These are phyloP conservation scores for Veloboletus limbatus DNA, from an alignment of 1,284 basidiomycete species.

Conservation along the genomic window DNA sequence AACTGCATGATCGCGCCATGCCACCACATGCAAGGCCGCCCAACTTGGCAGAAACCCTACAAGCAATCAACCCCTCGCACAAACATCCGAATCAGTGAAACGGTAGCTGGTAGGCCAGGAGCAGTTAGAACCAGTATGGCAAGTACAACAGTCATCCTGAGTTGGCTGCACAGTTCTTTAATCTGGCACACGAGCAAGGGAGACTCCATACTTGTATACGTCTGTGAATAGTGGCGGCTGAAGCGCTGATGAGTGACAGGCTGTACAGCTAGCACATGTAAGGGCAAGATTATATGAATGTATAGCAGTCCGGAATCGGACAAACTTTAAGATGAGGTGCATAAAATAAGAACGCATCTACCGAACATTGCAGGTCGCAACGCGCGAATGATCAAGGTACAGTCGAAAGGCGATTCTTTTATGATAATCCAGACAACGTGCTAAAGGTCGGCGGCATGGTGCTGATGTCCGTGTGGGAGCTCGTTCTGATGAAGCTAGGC, in stretches of 20 bases:
- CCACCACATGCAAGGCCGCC: too few relatives aligned
- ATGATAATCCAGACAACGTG: conserved; percentile 9
- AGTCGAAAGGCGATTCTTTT: neutral
- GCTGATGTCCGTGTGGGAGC: conserved; percentile 14
- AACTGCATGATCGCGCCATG: too few relatives aligned
- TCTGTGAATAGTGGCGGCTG: neutral
- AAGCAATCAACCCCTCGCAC: too few relatives aligned
- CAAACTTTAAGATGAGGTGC: neutral
- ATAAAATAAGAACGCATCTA: neutral
- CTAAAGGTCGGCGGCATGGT: conserved; percentile 18
- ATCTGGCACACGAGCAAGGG: neutral
- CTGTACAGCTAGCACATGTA: neutral
- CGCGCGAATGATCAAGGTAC: neutral
- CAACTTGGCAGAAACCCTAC: too few relatives aligned
- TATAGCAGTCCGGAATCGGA: neutral
- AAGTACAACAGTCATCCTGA: too few relatives aligned
- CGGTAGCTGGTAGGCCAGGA: too few relatives aligned
- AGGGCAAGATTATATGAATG: neutral
- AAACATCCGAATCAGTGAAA: too few relatives aligned
- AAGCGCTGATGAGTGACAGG: too few relatives aligned
- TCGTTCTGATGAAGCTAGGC: conserved; percentile 3
- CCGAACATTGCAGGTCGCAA: too few relatives aligned
- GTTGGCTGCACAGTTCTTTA: too few relatives aligned
- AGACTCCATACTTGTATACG: neutral
- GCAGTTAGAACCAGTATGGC: too few relatives aligned